These are phyloP conservation scores for Tolypocladium ophioglossoides DNA, from an alignment of 2,329 filamentous ascomycete species.

Conservation along the genomic window DNA sequence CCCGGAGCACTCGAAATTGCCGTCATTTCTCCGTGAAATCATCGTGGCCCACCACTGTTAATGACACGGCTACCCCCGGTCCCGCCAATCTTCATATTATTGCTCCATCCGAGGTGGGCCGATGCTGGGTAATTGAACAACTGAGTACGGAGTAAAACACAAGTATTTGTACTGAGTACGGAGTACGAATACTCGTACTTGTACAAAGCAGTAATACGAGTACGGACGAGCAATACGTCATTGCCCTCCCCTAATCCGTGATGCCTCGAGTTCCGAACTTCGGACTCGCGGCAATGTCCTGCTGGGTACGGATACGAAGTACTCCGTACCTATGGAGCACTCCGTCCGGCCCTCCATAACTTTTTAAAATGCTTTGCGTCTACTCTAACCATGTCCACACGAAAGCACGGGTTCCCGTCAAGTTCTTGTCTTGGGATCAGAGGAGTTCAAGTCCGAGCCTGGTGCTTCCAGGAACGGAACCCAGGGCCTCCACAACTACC, in stretches of 20 bases:
- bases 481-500: too few relatives aligned
- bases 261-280: too few relatives aligned
- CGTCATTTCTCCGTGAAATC: conserved; percentile 1
- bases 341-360: not conserved
- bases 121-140: not conserved
- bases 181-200: too few relatives aligned
- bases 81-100: not conserved
- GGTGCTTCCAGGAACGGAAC: too few relatives aligned
- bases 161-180: too few relatives aligned
- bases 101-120: not conserved
- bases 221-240: not conserved
- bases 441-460: too few relatives aligned
- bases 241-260: not conserved
- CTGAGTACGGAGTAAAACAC: not conserved
- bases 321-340: too few relatives aligned
- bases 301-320: not conserved
- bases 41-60: not conserved
- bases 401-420: too few relatives aligned
- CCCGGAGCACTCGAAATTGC: not conserved
- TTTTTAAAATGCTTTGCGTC: not conserved
- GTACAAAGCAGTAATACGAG: too few relatives aligned
- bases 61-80: not conserved
- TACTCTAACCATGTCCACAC: too few relatives aligned
- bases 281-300: too few relatives aligned
- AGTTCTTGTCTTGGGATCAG: too few relatives aligned